phyloP scores from a whole-genome alignment of 1,284 basidiomycete species.

The Ganoderma boninense region DNA sequence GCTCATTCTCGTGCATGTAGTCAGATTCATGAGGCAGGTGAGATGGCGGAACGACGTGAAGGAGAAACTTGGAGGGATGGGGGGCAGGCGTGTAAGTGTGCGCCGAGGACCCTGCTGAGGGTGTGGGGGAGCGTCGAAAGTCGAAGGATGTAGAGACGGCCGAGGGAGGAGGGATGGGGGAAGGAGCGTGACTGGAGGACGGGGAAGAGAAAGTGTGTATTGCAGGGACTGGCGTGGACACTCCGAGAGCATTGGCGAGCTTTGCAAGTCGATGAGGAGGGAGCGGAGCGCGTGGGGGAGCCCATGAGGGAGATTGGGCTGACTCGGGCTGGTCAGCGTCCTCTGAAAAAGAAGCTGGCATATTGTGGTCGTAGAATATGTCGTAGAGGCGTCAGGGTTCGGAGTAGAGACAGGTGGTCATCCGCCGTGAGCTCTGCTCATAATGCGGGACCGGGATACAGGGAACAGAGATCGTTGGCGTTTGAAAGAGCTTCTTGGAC shows the following conservation, averaged over 20 bases:
- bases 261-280: slow-evolving; percentile 79
- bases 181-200: slow-evolving; percentile 45
- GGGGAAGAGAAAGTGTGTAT: slow-evolving; percentile 45
- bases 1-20: slow-evolving; percentile 49
- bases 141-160: slow-evolving; percentile 47
- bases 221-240: slow-evolving; percentile 73
- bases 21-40: slow-evolving; percentile 69
- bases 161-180: slow-evolving; percentile 39
- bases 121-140: slow-evolving; percentile 64
- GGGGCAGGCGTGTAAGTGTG: slow-evolving; percentile 50
- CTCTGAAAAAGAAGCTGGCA: slow-evolving; percentile 37
- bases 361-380: slow-evolving; percentile 36
- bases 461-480: not conserved
- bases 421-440: slow-evolving; percentile 14
- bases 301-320: slow-evolving; percentile 52
- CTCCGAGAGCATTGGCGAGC: slow-evolving; percentile 82
- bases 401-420: slow-evolving; percentile 11
- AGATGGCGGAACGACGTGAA: slow-evolving; percentile 79
- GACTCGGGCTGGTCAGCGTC: slow-evolving; percentile 34
- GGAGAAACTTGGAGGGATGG: slow-evolving; percentile 67
- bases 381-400: slow-evolving; percentile 7
- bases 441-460: not conserved
- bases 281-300: slow-evolving; percentile 72
- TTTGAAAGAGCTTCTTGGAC: not conserved
- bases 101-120: slow-evolving; percentile 51